Evolutionary conservation across 2,329 filamentous ascomycete genomes (phyloP), one percentile per base, ranked within the genome.

Genomic region (Raffaelea arxii): DNA sequence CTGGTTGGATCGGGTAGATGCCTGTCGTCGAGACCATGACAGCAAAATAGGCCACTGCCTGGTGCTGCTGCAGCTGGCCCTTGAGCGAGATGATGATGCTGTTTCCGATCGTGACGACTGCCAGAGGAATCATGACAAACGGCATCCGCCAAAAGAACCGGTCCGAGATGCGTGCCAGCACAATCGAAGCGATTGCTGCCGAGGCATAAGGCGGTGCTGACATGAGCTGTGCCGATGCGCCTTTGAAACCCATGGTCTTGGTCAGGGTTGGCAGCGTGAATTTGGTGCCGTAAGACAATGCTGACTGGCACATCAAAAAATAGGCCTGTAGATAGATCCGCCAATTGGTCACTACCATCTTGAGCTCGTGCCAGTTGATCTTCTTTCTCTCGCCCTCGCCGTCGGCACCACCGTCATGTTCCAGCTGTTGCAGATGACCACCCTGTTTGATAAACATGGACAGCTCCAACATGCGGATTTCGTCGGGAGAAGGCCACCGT

Each of bases 311-410:
- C 14, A 43, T 19, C 25, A 43, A 24, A 22, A 47, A 25, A 35
- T 47, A 47, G 7, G 58, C 58, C 47, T 57, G 56, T 2, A 59
- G 52, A 14, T 58, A 60, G 37, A 60, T 46, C 14, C 59, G 52
- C 58, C 60, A 36, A 18, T 36, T 36, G 32, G 32, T 36, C 7
- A 36, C 32, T 6, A 36, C 32, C 32, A 36, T 36, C 16, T 36
- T 36, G 32, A 36, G 32, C 14, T 36, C 32, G 32, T 36, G 32
- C 32, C 32, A 36, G 32, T 36, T 36, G 32, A 30, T 16, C 16
- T 36, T 36, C 32, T n/a, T 36, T n/a, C n/a, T n/a, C n/a, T n/a
- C n/a, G n/a, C n/a, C n/a, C n/a, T n/a, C n/a, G n/a, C n/a, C n/a
- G n/a, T n/a, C n/a, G 16, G 14, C 16, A 9, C 6, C 7, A 6